A percentile compares a stretch with the other conserved stretches of the same genome.
These are phyloP conservation scores for Trametes gibbosa DNA, from an alignment of 768 basidiomycete genomes.

Conservation along the genomic window DNA sequence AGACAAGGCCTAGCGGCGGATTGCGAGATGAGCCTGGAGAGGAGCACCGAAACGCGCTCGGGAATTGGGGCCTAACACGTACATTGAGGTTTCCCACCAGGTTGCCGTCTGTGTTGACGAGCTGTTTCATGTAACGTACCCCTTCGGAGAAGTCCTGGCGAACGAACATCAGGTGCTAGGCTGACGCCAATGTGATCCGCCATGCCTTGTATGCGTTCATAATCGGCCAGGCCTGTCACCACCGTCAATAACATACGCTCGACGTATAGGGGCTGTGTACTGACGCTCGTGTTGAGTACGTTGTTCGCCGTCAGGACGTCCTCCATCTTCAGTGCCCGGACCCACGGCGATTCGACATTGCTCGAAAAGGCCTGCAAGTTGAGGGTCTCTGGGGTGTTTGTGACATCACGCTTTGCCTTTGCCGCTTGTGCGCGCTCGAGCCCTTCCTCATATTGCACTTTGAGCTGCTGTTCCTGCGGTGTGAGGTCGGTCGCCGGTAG, in stretches of 20 bases:
- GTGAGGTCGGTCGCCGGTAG: slow-evolving; percentile 10
- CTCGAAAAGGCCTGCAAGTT: not conserved
- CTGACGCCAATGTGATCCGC: slow-evolving; percentile 1
- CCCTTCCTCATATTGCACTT: slow-evolving; percentile 20
- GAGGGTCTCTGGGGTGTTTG: not conserved
- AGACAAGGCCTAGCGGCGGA: slow-evolving; percentile 29
- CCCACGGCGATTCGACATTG: slow-evolving; percentile 20
- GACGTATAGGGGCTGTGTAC: not conserved
- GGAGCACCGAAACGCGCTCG: not conserved
- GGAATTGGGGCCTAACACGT: not conserved
- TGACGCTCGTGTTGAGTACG: slow-evolving; percentile 13
- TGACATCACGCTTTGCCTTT: not conserved
- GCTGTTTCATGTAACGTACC: slow-evolving; percentile 17
- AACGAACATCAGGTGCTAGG: not conserved
- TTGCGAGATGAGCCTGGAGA: not conserved
- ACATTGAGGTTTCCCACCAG: slow-evolving; percentile 12
- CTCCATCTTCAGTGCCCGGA: slow-evolving; percentile 21
- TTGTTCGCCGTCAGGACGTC: slow-evolving; percentile 12
- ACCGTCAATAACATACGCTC: not conserved
- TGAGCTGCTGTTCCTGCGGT: slow-evolving; percentile 18
- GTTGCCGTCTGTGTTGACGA: slow-evolving; percentile 7
- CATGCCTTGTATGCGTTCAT: slow-evolving; percentile 20
- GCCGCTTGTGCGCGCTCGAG: slow-evolving; percentile 11
- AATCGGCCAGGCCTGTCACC: slow-evolving; percentile 26
- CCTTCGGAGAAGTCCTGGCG: slow-evolving; percentile 21